Base-by-base conservation (phyloP, 2,329 filamentous ascomycete species). In the Fusarium redolens region DNA sequence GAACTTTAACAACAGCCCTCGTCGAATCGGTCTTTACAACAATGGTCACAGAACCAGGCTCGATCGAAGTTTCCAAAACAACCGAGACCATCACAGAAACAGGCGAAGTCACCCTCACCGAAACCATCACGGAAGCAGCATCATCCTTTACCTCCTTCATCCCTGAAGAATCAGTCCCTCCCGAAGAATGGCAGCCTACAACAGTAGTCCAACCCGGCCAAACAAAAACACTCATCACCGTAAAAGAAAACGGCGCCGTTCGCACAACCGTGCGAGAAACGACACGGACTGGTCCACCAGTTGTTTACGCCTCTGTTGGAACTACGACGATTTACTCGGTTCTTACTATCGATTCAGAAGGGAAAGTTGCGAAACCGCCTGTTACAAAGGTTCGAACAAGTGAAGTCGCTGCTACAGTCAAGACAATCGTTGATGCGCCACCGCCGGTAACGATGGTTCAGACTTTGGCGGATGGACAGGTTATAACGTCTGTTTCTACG, bases 241-340 rank as follows among this genome's bases (percentile, higher is more conserved):
- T 57, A 0, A 6, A 66, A 43, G 45, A 35, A 18, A 66, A 55
- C 10, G 65, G 52, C 10, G 61, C 52, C 6, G 65, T 74, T 5
- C 50, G 41, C 3, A 74, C 71, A 8, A 52, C 67, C 3, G 51
- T 60, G 5, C 38, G 43, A 28, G 48, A 54, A 25, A 65, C 69
- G 1, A 74, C 71, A 13, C 56, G 55, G 7, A 55, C 54, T 18
- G 71, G 71, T 1, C 64, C 71, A 3, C 71, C 71, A 0, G 10
- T 69, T 6, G 67, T 68, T 4, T 74, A 74, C 15, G 71, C 62
- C 12, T 59, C 65, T 25, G 65, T 69, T 3, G 71, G 71, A 17
- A 74, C 68, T 4, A 74, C 71, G 2, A 74, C 71, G 22, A 57
- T 73, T 1, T 74, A 73, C 40, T 68, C 68, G 2, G 71, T 74